phyloP scores from a whole-genome alignment of 208 protist genomes.

The Trypanosoma lewisi region DNA sequence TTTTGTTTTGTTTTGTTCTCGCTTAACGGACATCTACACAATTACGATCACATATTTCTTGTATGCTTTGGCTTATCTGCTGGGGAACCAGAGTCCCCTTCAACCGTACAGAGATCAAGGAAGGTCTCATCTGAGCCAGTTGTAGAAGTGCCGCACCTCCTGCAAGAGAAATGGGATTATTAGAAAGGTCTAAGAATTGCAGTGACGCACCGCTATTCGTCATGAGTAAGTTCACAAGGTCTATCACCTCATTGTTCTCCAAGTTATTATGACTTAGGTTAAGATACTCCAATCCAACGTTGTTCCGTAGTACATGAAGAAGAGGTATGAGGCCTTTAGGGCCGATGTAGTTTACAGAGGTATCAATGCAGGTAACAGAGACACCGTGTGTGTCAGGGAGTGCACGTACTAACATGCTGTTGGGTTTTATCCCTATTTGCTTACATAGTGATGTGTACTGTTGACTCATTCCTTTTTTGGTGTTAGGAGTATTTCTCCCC shows the following conservation, averaged over 20 bases:
- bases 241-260: slow-evolving; percentile 42
- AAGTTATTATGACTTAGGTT: slow-evolving; percentile 49
- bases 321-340: slow-evolving; percentile 45
- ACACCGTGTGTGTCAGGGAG: slow-evolving; percentile 14
- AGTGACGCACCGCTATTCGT: slow-evolving; percentile 25
- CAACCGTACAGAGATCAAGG: slow-evolving; percentile 34
- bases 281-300: slow-evolving; percentile 32
- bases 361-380: slow-evolving; percentile 39
- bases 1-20: too few relatives aligned
- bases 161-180: slow-evolving; percentile 47
- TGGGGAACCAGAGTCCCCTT: slow-evolving; percentile 34
- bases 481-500: neutral
- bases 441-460: slow-evolving; percentile 33
- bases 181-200: slow-evolving; percentile 39
- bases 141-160: slow-evolving; percentile 38
- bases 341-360: slow-evolving; percentile 58
- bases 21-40: neutral
- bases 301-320: slow-evolving; percentile 33
- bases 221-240: slow-evolving; percentile 26
- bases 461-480: slow-evolving; percentile 7
- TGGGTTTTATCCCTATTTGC: slow-evolving; percentile 29
- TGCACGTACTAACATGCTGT: slow-evolving; percentile 26
- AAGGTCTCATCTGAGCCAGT: slow-evolving; percentile 39
- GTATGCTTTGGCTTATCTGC: slow-evolving; percentile 19
- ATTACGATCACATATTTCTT: slow-evolving; percentile 29